Percentiles rank a stretch among this genome's conserved stretches.
These are phyloP conservation scores for Cryptococcus floricola DNA, from an alignment of 1,284 basidiomycete genomes.

Conservation along the genomic window DNA sequence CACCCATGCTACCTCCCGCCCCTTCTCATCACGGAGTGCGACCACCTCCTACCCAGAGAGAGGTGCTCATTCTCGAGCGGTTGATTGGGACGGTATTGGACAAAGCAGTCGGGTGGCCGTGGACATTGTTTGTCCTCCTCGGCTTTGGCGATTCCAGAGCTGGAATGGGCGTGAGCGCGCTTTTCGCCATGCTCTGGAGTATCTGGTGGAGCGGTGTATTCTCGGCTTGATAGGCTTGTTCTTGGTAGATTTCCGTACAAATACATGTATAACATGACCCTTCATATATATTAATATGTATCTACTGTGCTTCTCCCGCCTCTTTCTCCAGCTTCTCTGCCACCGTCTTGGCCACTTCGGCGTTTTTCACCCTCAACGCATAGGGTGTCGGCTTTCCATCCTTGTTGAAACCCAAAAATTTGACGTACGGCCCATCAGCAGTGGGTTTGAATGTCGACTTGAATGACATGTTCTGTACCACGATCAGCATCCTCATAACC, in stretches of 20 bases:
- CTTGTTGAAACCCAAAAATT: conserved; percentile 36
- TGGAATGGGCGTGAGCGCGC: conserved; percentile 40
- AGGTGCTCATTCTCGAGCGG: conserved; percentile 25
- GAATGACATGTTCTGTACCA: conserved; percentile 40
- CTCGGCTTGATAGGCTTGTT: conserved; percentile 12
- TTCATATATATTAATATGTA: neutral
- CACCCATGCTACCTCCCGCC: conserved; percentile 28
- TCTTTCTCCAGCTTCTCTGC: conserved; percentile 63
- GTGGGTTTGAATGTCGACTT: conserved; percentile 22
- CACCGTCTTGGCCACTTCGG: conserved; percentile 59
- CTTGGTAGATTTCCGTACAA: neutral
- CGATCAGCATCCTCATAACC: neutral
- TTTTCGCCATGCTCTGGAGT: conserved; percentile 43
- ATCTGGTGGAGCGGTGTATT: conserved; percentile 39
- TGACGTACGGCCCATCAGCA: conserved; percentile 23
- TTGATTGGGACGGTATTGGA: conserved; percentile 34
- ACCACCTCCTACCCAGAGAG: conserved; percentile 23
- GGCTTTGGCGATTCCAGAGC: conserved; percentile 38
- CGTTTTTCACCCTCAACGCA: conserved; percentile 61
- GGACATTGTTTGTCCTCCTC: conserved; percentile 38
- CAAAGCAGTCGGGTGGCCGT: conserved; percentile 39
- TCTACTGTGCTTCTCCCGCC: conserved; percentile 43
- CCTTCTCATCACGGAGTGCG: conserved; percentile 26
- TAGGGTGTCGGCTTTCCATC: conserved; percentile 58
- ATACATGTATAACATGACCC: neutral